A percentile compares a stretch with the other conserved stretches of the same genome.
phyloP scores from a whole-genome alignment of 495 filamentous ascomycete genomes.

The Chaetomium cochliodes region DNA sequence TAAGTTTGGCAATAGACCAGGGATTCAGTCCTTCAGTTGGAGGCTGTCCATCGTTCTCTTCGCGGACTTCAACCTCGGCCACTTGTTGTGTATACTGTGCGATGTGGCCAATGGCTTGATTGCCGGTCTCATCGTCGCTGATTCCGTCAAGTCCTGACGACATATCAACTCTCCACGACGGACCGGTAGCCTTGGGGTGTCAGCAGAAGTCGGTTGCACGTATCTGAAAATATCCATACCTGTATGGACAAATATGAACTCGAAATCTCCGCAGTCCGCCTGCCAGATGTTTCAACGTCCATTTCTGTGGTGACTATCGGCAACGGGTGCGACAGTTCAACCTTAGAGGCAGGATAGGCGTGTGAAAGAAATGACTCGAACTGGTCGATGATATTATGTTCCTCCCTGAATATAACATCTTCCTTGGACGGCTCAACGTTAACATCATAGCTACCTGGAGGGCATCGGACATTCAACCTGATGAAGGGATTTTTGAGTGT shows the following conservation, averaged over 20 bases:
- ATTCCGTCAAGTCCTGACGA: slow-evolving; percentile 14
- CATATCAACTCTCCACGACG: slow-evolving; percentile 29
- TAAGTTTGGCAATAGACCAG: slow-evolving; percentile 30
- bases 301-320: too few species aligned
- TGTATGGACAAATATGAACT: not conserved
- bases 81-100: not conserved
- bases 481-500: slow-evolving; percentile 62
- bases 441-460: slow-evolving; percentile 70
- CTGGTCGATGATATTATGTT: slow-evolving; percentile 47
- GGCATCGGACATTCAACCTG: slow-evolving; percentile 69
- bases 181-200: slow-evolving; percentile 7
- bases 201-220: not conserved
- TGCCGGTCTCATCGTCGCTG: slow-evolving; percentile 21
- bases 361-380: slow-evolving; percentile 56
- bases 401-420: slow-evolving; percentile 74
- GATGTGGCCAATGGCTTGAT: not conserved
- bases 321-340: not conserved
- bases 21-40: slow-evolving; percentile 31
- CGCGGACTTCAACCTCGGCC: not conserved
- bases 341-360: slow-evolving; percentile 36
- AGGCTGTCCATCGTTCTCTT: not conserved
- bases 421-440: slow-evolving; percentile 93
- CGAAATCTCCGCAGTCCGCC: not conserved
- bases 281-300: not conserved
- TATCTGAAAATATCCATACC: not conserved